Evolutionary conservation across 2,329 filamentous ascomycete genomes (phyloP).

Genomic region (Tolypocladium ophioglossoides): DNA sequence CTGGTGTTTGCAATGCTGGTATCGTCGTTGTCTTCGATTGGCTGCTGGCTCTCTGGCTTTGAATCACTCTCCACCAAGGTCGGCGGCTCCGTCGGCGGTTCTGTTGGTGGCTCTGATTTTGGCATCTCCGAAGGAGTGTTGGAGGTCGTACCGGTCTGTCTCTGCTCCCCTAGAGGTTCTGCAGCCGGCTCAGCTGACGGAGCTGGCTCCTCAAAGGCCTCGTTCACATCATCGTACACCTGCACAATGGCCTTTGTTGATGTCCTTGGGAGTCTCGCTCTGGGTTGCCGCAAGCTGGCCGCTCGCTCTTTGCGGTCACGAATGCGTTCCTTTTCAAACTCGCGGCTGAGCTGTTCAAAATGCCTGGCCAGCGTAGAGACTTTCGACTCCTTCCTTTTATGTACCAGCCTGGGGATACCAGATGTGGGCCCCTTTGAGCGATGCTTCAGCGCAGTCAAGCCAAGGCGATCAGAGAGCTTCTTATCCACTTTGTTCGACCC

Average conservation of each 20-base stretch:
- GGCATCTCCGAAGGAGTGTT: constrained; percentile 9
- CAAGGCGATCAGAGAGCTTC: constrained; percentile 64
- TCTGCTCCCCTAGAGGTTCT: constrained; percentile 7
- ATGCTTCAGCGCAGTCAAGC: constrained; percentile 53
- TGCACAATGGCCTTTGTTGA: constrained; percentile 94
- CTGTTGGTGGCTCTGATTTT: constrained; percentile 9
- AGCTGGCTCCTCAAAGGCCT: constrained; percentile 76
- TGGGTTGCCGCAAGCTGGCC: constrained; percentile 60
- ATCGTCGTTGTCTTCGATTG: constrained; percentile 18
- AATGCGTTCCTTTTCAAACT: constrained; percentile 90
- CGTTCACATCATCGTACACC: constrained; percentile 87
- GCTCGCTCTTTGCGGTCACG: constrained; percentile 75
- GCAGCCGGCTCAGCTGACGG: constrained; percentile 38
- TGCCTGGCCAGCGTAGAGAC: constrained; percentile 91
- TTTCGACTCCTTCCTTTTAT: constrained; percentile 61
- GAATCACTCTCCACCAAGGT: constrained; percentile 12
- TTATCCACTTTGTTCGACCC: constrained; percentile 51
- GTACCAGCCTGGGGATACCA: constrained; percentile 78
- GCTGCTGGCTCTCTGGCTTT: constrained; percentile 11
- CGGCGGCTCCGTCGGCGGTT: constrained; percentile 1
- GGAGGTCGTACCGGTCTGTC: constrained; percentile 9
- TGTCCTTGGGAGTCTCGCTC: constrained; percentile 73
- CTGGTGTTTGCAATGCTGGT: constrained; percentile 18
- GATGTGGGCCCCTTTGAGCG: constrained; percentile 51
- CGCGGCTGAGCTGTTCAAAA: constrained; percentile 91